These are phyloP conservation scores for Mycocentrospora acerina DNA, from an alignment of 2,329 filamentous ascomycete species.

Conservation along the genomic window DNA sequence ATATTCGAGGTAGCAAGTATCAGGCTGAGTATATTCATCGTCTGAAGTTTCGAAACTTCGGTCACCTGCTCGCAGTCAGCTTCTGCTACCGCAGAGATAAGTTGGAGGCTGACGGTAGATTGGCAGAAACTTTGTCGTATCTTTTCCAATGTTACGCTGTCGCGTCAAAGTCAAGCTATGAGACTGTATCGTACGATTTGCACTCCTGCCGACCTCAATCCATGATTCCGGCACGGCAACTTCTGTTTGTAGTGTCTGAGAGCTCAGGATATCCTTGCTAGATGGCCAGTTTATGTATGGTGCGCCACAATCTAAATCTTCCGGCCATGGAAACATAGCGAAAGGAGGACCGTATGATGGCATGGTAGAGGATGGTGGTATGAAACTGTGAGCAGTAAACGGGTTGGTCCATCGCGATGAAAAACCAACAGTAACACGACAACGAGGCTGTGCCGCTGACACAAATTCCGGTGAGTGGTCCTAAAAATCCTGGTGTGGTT, in stretches of 20 bases:
- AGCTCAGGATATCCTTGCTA: slow-evolving; percentile 1
- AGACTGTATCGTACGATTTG: slow-evolving; percentile 3
- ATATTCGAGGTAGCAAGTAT: slow-evolving; percentile 6
- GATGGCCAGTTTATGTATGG: slow-evolving; percentile 6
- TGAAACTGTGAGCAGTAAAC: too few relatives aligned
- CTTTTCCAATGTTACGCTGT: neutral
- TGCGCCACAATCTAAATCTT: slow-evolving; percentile 1
- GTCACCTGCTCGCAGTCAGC: neutral
- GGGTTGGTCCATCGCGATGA: too few relatives aligned
- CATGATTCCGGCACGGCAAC: slow-evolving; percentile 5
- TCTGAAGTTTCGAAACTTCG: slow-evolving; percentile 1
- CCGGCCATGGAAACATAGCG: slow-evolving; percentile 1
- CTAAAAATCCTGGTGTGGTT: too few relatives aligned
- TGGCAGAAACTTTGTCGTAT: slow-evolving; percentile 2
- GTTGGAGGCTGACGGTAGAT: slow-evolving; percentile 1
- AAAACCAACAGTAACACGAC: too few relatives aligned
- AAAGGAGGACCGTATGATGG: slow-evolving; percentile 1
- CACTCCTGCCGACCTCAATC: slow-evolving; percentile 1
- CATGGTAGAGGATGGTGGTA: too few relatives aligned
- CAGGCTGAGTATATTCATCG: neutral
- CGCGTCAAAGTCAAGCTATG: slow-evolving; percentile 3
- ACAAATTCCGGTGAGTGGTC: too few relatives aligned
- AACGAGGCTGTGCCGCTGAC: too few relatives aligned
- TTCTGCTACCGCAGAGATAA: neutral
- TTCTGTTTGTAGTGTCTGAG: neutral